These are phyloP conservation scores for Candida sphagnicola DNA, from an alignment of 805 yeast species.

Conservation along the genomic window DNA sequence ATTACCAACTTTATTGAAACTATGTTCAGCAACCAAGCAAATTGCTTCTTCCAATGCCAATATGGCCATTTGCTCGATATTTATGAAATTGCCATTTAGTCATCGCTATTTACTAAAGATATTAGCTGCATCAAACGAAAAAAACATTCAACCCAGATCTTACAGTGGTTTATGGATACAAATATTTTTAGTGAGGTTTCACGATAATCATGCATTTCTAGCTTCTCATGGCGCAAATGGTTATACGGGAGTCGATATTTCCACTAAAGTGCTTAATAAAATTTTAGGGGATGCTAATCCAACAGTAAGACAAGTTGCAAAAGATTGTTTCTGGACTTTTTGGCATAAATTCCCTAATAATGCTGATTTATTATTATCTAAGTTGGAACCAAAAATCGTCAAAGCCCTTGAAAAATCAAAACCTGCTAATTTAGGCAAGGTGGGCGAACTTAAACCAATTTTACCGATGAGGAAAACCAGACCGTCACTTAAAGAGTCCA, in stretches of 20 bases:
- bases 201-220: conserved; percentile 26
- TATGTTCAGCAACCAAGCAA: conserved; percentile 59
- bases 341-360: conserved; percentile 49
- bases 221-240: conserved; percentile 19
- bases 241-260: conserved; percentile 25
- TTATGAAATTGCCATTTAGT: conserved; percentile 52
- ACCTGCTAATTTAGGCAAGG: conserved; percentile 25
- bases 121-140: conserved; percentile 54
- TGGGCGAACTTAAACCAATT: conserved; percentile 1
- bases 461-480: conserved; percentile 20
- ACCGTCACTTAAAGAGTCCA: conserved; percentile 47
- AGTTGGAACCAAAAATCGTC: conserved; percentile 42
- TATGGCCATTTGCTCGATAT: conserved; percentile 50
- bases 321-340: conserved; percentile 71
- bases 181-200: conserved; percentile 52
- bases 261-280: conserved; percentile 48
- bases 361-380: conserved; percentile 39
- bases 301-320: conserved; percentile 69
- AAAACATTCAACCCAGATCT: conserved; percentile 65
- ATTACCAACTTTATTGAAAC: conserved; percentile 44
- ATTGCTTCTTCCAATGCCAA: conserved; percentile 59
- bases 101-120: conserved; percentile 49
- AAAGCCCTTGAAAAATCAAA: conserved; percentile 61
- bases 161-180: conserved; percentile 71
- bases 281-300: conserved; percentile 80